phyloP scores from a whole-genome alignment of 768 basidiomycete genomes.

The Arthromyces matolae region DNA sequence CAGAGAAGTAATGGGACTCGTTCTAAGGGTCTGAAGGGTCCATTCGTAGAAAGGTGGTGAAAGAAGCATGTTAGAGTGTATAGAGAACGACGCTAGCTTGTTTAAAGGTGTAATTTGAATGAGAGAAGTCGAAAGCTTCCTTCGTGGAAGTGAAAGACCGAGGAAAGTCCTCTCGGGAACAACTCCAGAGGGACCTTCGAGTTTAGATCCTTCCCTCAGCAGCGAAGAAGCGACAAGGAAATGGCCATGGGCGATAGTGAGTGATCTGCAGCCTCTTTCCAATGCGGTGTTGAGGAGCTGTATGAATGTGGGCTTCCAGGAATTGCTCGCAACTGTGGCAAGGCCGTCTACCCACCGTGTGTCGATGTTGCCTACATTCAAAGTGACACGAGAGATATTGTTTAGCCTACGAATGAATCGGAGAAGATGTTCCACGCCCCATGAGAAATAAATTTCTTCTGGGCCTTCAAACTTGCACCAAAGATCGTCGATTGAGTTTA shows the following conservation, averaged over 20 bases:
- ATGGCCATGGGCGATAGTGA: conserved; percentile 19
- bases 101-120: background rate
- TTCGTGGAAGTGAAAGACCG: background rate
- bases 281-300: conserved; percentile 15
- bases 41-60: conserved; percentile 20
- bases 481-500: conserved; percentile 18
- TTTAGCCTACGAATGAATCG: conserved; percentile 14
- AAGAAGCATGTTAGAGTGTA: conserved; percentile 20
- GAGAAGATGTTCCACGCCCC: conserved; percentile 14
- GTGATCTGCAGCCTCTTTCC: conserved; percentile 12
- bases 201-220: background rate
- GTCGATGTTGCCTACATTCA: conserved; percentile 19
- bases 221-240: conserved; percentile 12
- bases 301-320: conserved; percentile 17
- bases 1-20: conserved; percentile 17
- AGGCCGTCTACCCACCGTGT: conserved; percentile 21
- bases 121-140: background rate
- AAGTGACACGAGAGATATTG: conserved; percentile 11
- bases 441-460: conserved; percentile 11
- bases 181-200: background rate
- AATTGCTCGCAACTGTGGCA: conserved; percentile 9
- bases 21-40: conserved; percentile 18
- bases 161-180: conserved; percentile 4
- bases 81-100: conserved; percentile 12
- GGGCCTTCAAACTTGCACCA: conserved; percentile 19